Evolutionary conservation across 2,329 filamentous ascomycete species (phyloP).

Genomic region (Trichoderma hamatum): DNA sequence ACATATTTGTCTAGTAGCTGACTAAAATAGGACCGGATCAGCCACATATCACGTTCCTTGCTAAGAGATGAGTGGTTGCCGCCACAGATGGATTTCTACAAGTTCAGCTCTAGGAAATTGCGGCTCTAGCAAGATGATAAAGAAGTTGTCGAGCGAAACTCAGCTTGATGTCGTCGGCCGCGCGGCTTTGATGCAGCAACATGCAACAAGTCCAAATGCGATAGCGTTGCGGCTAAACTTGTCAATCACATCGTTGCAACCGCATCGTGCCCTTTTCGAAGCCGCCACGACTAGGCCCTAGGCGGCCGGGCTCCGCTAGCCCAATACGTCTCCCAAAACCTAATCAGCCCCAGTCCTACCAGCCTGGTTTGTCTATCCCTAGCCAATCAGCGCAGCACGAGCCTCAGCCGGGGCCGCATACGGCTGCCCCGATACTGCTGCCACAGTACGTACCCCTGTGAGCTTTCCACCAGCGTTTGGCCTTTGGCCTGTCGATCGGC

Average conservation of each 20-base stretch:
- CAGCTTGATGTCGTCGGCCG: not conserved
- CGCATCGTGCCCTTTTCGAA: slow-evolving; percentile 11
- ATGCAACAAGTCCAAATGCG: not conserved
- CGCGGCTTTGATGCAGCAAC: not conserved
- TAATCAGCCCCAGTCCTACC: not conserved
- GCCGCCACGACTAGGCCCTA: not conserved
- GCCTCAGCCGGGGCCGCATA: slow-evolving; percentile 1
- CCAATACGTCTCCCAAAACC: slow-evolving; percentile 1
- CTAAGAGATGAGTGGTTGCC: not conserved
- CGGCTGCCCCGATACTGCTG: slow-evolving; percentile 15
- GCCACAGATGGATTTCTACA: not conserved
- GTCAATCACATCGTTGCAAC: not conserved
- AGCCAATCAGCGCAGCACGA: slow-evolving; percentile 15
- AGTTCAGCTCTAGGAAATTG: not conserved
- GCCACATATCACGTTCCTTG: not conserved
- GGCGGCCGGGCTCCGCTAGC: not conserved
- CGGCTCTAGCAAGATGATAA: not conserved
- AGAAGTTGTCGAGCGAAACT: not conserved
- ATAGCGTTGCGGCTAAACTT: not conserved
- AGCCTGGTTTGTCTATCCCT: not conserved
- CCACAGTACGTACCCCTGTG: not conserved
- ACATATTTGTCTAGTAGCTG: not conserved
- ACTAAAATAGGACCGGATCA: not conserved
- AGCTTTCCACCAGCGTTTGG: not conserved
- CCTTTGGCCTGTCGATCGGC: slow-evolving; percentile 16